phyloP scores from a whole-genome alignment of 2,329 filamentous ascomycete genomes.

The Verticillium zaregamsianum region DNA sequence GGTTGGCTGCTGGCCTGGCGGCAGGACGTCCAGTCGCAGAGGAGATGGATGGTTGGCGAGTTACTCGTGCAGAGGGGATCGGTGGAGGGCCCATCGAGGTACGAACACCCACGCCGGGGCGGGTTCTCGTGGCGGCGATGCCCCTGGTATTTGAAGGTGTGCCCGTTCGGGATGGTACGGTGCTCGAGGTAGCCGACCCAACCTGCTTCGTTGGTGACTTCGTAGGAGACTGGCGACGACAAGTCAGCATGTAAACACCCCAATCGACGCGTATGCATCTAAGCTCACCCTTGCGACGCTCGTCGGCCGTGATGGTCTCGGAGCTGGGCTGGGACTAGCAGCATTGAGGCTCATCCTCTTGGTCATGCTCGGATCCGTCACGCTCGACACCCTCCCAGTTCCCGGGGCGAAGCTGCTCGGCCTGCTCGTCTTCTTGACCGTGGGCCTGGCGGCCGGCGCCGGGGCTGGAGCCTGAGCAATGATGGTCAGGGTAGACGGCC shows the following conservation, averaged over 20 bases:
- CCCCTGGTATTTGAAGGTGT: conserved; percentile 57
- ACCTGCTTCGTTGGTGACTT: conserved; percentile 79
- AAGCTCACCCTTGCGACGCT: conserved; percentile 53
- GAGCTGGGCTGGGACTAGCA: conserved; percentile 67
- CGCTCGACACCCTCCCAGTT: conserved; percentile 33
- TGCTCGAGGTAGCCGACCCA: conserved; percentile 48
- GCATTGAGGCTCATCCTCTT: conserved; percentile 69
- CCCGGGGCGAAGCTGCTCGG: conserved; percentile 45
- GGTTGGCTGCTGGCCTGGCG: conserved; percentile 34
- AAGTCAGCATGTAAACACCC: background rate
- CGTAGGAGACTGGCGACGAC: conserved; percentile 60
- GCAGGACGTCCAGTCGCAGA: conserved; percentile 24
- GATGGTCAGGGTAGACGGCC: conserved; percentile 63
- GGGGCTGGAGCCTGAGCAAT: conserved; percentile 45
- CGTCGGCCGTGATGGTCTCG: conserved; percentile 49
- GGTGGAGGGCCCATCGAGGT: conserved; percentile 66
- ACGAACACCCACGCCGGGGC: conserved; percentile 49
- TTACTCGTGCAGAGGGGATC: conserved; percentile 36
- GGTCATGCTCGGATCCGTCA: conserved; percentile 46
- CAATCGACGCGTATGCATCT: background rate
- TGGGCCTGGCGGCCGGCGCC: conserved; percentile 23
- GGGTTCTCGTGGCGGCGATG: conserved; percentile 43
- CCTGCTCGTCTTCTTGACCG: conserved; percentile 36
- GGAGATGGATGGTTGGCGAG: conserved; percentile 40
- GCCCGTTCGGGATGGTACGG: conserved; percentile 57